Evolutionary conservation across 352 stramenopile species (phyloP), one percentile per base, ranked within the genome.

Genomic region (Pythium dissimile): DNA sequence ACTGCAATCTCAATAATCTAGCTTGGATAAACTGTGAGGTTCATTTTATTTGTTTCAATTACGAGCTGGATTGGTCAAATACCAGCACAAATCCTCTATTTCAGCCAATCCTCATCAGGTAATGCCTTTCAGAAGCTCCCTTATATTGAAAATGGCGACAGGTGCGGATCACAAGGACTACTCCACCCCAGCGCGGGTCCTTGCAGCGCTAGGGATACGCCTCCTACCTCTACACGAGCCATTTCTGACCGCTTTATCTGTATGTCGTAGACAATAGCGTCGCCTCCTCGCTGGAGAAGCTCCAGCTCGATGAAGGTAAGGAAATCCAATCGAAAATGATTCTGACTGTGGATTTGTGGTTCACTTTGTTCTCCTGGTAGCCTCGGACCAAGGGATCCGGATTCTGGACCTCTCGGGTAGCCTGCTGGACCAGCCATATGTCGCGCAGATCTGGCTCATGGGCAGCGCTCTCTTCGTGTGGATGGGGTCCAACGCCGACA

Each of bases 391-490:
- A 5, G 62, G 53, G 12, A 51, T 69, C 46, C 58, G 46, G 54
- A 64, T 69, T 30, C 62, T 92, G 38, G 67, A 92, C 38, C 38
- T 90, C 51, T 50, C 64, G 0, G 79, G 79, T 2, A 69, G 59
- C 42, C 68, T 91, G 34, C 57, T 93, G 38, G 83, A 91, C 44
- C 80, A 93, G 59, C 55, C 67, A 30, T 93, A 74, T 46, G 54
- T 88, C 27, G 79, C 77, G 50, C 77, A 92, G 69, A 72, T 93
- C 52, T 91, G 80, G 80, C 57, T 90, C 27, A 64, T 93, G 38
- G 54, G 42, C 5, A 75, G 72, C 64, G 82, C 80, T 43, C 49
- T 89, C 21, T 93, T 89, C 41, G 81, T 93, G n/a, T 93, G 80
- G 80, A 84, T 90, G 62, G 83, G 83, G 3, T 73, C 77, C 11